A percentile compares a stretch with the other conserved stretches of the same genome.
Evolutionary conservation across 345 rosid species (phyloP).

Genomic region (Sisymbrium altissimum): DNA sequence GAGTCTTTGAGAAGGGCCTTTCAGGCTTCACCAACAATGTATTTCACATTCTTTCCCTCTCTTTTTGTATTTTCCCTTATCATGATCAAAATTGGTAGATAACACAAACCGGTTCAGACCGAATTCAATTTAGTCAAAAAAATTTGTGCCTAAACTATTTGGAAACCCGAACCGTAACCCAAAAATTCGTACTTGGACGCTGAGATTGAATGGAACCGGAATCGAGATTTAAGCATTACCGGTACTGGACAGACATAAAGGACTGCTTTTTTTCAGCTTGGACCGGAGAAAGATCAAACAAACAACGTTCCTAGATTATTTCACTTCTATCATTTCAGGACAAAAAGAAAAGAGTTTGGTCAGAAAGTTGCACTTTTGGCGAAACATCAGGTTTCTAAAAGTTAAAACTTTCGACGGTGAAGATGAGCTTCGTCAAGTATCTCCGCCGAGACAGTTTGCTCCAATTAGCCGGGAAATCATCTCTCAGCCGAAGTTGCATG

Average conservation of each 20-base stretch:
- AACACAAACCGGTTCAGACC: conserved; percentile 11
- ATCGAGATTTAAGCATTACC: not conserved
- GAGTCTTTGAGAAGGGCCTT: conserved; percentile 6
- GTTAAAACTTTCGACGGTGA: conserved; percentile 12
- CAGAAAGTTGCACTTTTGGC: not conserved
- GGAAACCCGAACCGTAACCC: not conserved
- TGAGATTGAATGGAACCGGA: not conserved
- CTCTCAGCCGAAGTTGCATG: conserved; percentile 15
- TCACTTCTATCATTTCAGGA: not conserved
- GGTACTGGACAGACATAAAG: not conserved
- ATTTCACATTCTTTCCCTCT: not conserved
- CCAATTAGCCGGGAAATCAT: conserved; percentile 16
- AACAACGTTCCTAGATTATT: not conserved
- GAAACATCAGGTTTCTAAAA: not conserved
- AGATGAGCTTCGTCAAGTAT: conserved; percentile 31
- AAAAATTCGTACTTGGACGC: not conserved
- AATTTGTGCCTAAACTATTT: not conserved
- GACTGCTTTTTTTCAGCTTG: not conserved
- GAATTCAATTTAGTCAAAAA: not conserved
- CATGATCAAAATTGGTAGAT: not conserved
- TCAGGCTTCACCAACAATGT: conserved; percentile 8
- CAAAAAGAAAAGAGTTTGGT: no score
- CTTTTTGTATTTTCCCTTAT: not conserved
- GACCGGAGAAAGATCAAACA: not conserved
- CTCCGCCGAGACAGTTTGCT: conserved; percentile 24